Conservation (phyloP, 1,139 yeast species). For the Ogataea hybrid region DNA sequence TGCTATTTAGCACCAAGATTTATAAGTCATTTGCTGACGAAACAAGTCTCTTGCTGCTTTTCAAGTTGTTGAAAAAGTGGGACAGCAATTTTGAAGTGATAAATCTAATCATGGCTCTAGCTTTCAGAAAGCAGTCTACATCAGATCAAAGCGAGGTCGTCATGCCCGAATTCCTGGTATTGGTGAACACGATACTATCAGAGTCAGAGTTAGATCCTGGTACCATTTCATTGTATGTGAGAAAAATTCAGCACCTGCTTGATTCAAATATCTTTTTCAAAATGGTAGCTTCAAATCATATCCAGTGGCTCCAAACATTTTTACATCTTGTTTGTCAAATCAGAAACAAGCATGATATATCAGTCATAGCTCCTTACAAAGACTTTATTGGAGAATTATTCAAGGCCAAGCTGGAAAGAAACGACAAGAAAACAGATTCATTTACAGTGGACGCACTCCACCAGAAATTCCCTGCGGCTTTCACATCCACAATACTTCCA, state of each 20-base stretch:
- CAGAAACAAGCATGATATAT: not conserved
- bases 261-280: too few species aligned
- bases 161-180: slow-evolving; percentile 3
- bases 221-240: not conserved
- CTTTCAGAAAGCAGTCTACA: not conserved
- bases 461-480: too few species aligned
- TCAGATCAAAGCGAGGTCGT: not conserved
- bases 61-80: slow-evolving; percentile 43
- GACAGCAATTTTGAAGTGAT: slow-evolving; percentile 43
- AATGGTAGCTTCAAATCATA: not conserved
- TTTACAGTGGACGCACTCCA: too few species aligned
- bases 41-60: slow-evolving; percentile 55
- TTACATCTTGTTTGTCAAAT: not conserved
- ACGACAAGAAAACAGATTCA: too few species aligned
- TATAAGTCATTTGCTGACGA: slow-evolving; percentile 49
- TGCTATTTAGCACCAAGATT: slow-evolving; percentile 47
- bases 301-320: slow-evolving; percentile 1
- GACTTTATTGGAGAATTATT: too few species aligned
- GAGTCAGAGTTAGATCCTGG: slow-evolving; percentile 16
- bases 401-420: too few species aligned
- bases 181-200: not conserved
- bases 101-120: slow-evolving; percentile 2
- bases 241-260: too few species aligned
- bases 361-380: too few species aligned
- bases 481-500: too few species aligned